These are phyloP conservation scores for Claviceps paspali DNA, from an alignment of 2,329 filamentous ascomycete species.

Conservation along the genomic window DNA sequence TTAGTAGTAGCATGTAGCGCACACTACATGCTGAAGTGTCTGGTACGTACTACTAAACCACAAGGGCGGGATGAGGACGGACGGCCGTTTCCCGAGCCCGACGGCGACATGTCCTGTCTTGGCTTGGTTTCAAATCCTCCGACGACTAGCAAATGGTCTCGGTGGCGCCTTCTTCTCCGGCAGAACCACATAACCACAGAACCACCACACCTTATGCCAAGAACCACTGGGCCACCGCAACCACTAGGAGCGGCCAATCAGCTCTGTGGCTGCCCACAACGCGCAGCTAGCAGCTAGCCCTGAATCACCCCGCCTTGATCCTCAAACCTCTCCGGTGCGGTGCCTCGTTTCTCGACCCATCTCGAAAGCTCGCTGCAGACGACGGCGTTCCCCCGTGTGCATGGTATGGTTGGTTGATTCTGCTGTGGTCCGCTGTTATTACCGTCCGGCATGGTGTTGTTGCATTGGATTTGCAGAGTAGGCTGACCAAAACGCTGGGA, in stretches of 20 bases:
- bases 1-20: no score
- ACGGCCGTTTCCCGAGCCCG: background rate
- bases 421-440: background rate
- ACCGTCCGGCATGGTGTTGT: background rate
- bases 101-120: background rate
- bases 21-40: no score
- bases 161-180: no score
- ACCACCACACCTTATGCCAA: no score
- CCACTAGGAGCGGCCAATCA: background rate
- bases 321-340: background rate
- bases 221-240: background rate
- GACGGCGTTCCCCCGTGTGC: background rate
- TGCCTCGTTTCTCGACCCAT: background rate
- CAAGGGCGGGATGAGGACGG: no score
- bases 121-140: no score
- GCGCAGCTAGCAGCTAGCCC: background rate
- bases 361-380: background rate
- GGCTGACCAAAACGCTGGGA: background rate
- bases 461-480: background rate
- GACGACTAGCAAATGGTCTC: no score
- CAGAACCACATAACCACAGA: no score
- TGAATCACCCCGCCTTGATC: constrained; percentile 1
- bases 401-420: background rate
- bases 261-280: background rate
- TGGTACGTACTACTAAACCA: no score